Evolutionary conservation across 2,329 filamentous ascomycete genomes (phyloP).

Genomic region (Colletotrichum eleusines): DNA sequence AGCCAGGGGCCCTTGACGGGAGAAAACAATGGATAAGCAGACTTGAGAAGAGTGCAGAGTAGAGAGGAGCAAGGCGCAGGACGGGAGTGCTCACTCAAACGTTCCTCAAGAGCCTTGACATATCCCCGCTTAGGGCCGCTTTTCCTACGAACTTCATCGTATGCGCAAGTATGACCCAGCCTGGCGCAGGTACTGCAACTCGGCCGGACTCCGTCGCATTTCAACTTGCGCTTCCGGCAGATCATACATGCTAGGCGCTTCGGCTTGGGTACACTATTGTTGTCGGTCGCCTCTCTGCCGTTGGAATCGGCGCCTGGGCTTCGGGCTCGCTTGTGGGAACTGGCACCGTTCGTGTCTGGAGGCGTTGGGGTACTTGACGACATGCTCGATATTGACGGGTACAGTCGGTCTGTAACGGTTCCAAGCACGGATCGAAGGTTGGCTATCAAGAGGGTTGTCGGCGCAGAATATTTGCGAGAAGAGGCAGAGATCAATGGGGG

Average conservation of each 20-base stretch:
- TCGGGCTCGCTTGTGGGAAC: conserved; percentile 38
- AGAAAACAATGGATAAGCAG: conserved; percentile 13
- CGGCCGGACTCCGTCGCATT: conserved; percentile 87
- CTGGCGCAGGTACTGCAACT: conserved; percentile 90
- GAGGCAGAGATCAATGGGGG: not conserved
- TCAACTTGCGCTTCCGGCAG: conserved; percentile 91
- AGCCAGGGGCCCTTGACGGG: conserved; percentile 7
- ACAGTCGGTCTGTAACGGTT: not conserved
- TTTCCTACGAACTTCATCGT: conserved; percentile 93
- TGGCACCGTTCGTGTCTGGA: conserved; percentile 41
- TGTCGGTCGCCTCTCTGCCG: conserved; percentile 61
- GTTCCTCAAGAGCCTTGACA: conserved; percentile 92
- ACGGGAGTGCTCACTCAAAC: conserved; percentile 75
- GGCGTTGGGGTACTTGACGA: conserved; percentile 43
- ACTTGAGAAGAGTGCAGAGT: not conserved
- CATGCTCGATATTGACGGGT: conserved; percentile 24
- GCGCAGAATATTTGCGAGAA: not conserved
- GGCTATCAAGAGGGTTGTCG: not conserved
- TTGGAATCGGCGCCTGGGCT: conserved; percentile 50
- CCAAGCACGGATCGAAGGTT: not conserved
- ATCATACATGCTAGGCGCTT: conserved; percentile 96
- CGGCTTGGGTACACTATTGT: conserved; percentile 76
- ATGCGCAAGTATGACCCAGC: conserved; percentile 88
- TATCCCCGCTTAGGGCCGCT: conserved; percentile 95
- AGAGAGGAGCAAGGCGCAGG: conserved; percentile 9